Evolutionary conservation across 345 rosid species (phyloP), one percentile per base, ranked within the genome.

Genomic region (Pelargonium nanum): DNA sequence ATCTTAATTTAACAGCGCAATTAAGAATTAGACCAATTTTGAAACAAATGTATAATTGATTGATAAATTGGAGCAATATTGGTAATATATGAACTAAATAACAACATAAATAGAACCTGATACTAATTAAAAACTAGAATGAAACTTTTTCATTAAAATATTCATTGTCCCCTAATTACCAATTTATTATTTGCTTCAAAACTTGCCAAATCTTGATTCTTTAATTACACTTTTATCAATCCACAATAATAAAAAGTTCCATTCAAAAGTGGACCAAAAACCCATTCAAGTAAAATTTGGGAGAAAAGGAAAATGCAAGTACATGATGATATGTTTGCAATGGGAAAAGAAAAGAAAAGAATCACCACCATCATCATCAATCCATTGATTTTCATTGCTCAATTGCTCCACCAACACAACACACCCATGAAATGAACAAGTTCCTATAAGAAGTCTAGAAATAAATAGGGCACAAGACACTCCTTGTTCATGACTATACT

Each of bases 401-500:
- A 45, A 9, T 45, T 10, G 15, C 5, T 20, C 3, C 55, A 52
- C 22, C 6, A 20, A 52, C 55, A 52, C 55, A 19, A 32, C 44
- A 12, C 6, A 5, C 44, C 48, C 2, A 9, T 40, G 48, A 40
- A 3, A 40, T 6, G 17, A 21, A 52, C 8, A 58, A 60, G 52
- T 60, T 48, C 2, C 6, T 51, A 26, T 2, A n/a, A 32, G 57
- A 65, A 62, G 32, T 24, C 40, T 25, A 21, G 24, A 6, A 53
- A 66, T 59, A 65, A 65, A 59, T 62, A 51, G 6, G 63, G n/a
- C n/a, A n/a, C n/a, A n/a, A n/a, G n/a, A n/a, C 54, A 40, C 57
- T 30, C 54, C 58, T 34, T 22, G 60, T 58, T 70, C 55, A 32
- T 28, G 16, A 6, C 48, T 40, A n/a, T 17, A 40, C 48, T 40